Percentiles rank a stretch among this genome's conserved stretches.
These are phyloP conservation scores for Fraxinus excelsior DNA, from an alignment of 257 asterid species.

Conservation along the genomic window DNA sequence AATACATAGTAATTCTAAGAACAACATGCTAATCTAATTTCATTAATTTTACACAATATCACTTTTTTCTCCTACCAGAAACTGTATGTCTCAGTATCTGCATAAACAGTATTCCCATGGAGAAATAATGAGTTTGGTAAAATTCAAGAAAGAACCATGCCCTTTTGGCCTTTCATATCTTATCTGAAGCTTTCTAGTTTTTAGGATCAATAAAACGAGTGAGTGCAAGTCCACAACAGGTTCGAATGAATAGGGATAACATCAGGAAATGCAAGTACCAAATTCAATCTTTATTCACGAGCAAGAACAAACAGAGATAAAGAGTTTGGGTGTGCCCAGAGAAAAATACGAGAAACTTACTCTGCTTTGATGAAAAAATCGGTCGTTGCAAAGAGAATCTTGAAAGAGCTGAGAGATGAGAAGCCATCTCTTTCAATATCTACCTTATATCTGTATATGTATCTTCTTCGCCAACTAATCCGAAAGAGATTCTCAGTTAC, in stretches of 20 bases:
- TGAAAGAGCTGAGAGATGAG: slow-evolving; percentile 64
- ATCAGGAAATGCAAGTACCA: slow-evolving; percentile 15
- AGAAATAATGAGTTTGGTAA: neutral
- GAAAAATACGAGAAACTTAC: slow-evolving; percentile 36
- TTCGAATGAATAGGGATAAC: slow-evolving; percentile 3
- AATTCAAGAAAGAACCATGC: slow-evolving; percentile 26
- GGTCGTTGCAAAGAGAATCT: slow-evolving; percentile 41
- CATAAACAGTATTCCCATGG: neutral
- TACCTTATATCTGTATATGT: neutral
- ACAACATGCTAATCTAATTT: too few relatives aligned
- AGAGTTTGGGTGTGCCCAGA: neutral
- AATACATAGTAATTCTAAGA: neutral
- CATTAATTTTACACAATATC: too few relatives aligned
- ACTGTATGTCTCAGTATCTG: neutral
- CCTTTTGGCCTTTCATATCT: slow-evolving; percentile 14
- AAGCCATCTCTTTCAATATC: slow-evolving; percentile 49
- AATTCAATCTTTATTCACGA: neutral
- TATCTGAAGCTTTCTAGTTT: slow-evolving; percentile 21
- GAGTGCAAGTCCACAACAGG: neutral
- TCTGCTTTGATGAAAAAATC: slow-evolving; percentile 38
- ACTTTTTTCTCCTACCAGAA: neutral
- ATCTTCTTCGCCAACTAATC: neutral
- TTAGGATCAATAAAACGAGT: neutral
- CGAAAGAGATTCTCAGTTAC: neutral
- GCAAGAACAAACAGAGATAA: slow-evolving; percentile 8